Base-by-base conservation (phyloP, 2,329 filamentous ascomycete species). In the Thermothelomyces thermophilus region DNA sequence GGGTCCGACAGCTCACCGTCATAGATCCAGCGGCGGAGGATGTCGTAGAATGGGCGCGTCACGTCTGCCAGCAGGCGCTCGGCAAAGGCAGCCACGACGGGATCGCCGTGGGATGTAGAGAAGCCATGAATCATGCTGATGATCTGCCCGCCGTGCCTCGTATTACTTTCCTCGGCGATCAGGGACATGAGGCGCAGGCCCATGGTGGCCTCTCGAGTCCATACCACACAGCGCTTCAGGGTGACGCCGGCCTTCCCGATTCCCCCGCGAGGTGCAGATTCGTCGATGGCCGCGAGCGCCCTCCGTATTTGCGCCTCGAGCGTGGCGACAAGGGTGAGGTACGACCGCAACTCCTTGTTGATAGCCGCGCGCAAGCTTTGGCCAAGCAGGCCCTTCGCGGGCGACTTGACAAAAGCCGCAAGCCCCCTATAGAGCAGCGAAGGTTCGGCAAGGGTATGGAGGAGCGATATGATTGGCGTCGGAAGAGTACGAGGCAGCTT, bases 1-100 rank as follows among this genome's bases (percentile, higher is more conserved):
- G 94, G 93, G 67, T 98, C 93, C n/a, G 88, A 90, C 13, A 98
- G 77, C 71, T 98, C 94, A 53, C 93, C 93, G 62, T 98, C 91
- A 63, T 98, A 98, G 44, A 98, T 95, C 93, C 93, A 98, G 60
- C 89, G 86, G 48, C 90, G 83, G 47, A 98, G 74, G 73, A 98
- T 96, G 61, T 94, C 88, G 66, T 98, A 98, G 64, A 98, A 98
- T 0, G 94, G 94, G 14, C 87, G 79, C 1, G 93, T 96, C 47
- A 98, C 87, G 61, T 91, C 87, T 5, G 79, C 77, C 5, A 98
- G 76, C 24, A 98, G 75, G 20, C 91, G 82, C 66, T 97, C 91
- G 0, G 93, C 93, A 70, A 97, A 97, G 0, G 84, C 84, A 55
- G 87, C 87, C 22, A 98, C 93, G 57, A 96, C 90, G 0, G 93